phyloP scores from a whole-genome alignment of 345 rosid genomes.

The Isatis tinctoria region DNA sequence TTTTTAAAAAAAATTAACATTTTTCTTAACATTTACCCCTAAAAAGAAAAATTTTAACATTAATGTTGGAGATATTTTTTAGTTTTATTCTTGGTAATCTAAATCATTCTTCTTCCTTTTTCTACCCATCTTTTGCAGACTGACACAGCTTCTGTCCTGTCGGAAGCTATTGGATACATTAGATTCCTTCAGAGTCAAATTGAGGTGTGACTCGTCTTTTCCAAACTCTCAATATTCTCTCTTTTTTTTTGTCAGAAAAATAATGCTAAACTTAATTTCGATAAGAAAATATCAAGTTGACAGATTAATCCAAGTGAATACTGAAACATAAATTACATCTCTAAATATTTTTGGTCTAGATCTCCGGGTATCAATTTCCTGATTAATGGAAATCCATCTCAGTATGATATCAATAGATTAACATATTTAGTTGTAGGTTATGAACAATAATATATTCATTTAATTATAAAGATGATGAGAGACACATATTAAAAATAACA shows the following conservation, averaged over 20 bases:
- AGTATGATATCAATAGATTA: neutral
- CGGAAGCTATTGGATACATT: constrained; percentile 98
- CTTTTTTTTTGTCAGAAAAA: constrained; percentile 5
- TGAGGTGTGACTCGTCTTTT: constrained; percentile 62
- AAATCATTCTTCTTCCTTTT: constrained; percentile 38
- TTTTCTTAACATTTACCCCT: neutral
- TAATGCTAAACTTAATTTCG: neutral
- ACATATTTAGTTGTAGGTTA: neutral
- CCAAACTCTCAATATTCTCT: constrained; percentile 19
- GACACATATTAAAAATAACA: neutral
- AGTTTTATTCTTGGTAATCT: constrained; percentile 12
- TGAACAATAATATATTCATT: neutral
- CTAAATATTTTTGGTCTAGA: neutral
- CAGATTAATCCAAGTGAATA: neutral
- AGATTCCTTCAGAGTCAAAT: constrained; percentile 99
- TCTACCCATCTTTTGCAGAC: constrained; percentile 68
- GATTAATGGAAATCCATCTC: neutral
- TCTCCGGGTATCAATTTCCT: neutral
- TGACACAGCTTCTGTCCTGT: constrained; percentile 99
- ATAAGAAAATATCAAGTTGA: neutral
- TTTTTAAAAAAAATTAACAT: too few relatives aligned
- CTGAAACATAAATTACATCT: neutral
- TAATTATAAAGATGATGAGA: neutral
- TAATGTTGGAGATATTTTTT: neutral
- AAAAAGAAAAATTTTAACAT: neutral